These are phyloP conservation scores for Nakazawaea anatomiae DNA, from an alignment of 805 yeast species.

Conservation along the genomic window DNA sequence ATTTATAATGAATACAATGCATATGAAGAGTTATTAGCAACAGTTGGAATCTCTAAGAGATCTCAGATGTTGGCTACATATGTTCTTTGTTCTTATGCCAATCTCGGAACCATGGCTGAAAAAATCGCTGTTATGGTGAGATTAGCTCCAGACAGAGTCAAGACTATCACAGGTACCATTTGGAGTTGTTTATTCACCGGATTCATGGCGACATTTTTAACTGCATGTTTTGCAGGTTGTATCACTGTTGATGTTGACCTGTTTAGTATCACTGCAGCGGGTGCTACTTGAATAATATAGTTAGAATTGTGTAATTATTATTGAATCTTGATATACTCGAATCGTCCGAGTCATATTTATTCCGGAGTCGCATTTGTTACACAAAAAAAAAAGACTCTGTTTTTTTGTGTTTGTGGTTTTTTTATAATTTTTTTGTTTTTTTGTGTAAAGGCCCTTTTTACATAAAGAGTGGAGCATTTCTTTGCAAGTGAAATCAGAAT, in stretches of 20 bases:
- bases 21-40: conserved; percentile 28
- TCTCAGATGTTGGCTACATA: conserved; percentile 51
- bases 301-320: too few species aligned
- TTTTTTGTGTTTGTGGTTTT: too few species aligned
- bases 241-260: conserved; percentile 28
- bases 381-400: too few species aligned
- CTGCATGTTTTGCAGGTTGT: conserved; percentile 46
- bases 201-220: conserved; percentile 42
- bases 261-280: conserved; percentile 14
- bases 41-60: conserved; percentile 37
- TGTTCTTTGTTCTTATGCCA: conserved; percentile 57
- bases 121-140: conserved; percentile 53
- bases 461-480: too few species aligned
- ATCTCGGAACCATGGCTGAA: conserved; percentile 54
- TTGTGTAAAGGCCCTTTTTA: too few species aligned
- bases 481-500: too few species aligned
- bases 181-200: conserved; percentile 45
- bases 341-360: neutral
- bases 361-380: neutral
- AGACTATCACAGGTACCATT: conserved; percentile 38
- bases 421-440: too few species aligned
- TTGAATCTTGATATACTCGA: too few species aligned
- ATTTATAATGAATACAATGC: conserved; percentile 61
- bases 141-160: conserved; percentile 43
- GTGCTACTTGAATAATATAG: neutral